Evolutionary conservation across 192 early-diverging fungal genomes (phyloP).

Genomic region (Dissophora globulifera): DNA sequence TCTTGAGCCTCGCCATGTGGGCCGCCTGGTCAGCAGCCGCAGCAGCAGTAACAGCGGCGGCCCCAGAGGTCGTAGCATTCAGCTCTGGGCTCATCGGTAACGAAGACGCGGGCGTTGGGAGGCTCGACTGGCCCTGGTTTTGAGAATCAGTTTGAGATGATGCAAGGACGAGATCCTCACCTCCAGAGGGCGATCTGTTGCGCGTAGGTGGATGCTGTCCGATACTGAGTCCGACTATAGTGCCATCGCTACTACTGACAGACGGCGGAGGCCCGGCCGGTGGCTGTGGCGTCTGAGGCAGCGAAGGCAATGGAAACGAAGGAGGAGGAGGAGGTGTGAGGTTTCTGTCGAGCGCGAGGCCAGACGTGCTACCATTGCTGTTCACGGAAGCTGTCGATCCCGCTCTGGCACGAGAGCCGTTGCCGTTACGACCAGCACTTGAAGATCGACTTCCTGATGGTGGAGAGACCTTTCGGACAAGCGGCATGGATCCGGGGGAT

Average conservation of each 20-base stretch:
- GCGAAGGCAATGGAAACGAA: conserved; percentile 6
- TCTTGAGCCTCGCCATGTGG: conserved; percentile 14
- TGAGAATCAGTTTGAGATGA: not conserved
- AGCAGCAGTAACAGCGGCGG: not conserved
- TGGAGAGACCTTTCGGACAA: conserved; percentile 19
- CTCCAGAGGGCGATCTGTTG: not conserved
- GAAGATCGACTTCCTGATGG: conserved; percentile 16
- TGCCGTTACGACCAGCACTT: not conserved
- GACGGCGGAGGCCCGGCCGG: not conserved
- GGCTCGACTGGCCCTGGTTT: not conserved
- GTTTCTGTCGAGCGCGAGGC: conserved; percentile 23
- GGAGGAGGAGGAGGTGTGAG: conserved; percentile 21
- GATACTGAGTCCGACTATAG: conserved; percentile 8
- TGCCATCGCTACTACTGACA: not conserved
- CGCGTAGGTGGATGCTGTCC: not conserved
- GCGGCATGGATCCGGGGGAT: not conserved
- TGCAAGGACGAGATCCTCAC: not conserved
- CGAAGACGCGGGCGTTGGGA: conserved; percentile 19
- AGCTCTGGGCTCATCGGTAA: conserved; percentile 19
- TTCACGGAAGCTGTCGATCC: conserved; percentile 15
- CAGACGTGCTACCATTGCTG: conserved; percentile 15
- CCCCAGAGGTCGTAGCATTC: too few relatives aligned
- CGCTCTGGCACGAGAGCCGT: conserved; percentile 18
- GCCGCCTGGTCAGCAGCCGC: not conserved
- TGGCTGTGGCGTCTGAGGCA: conserved; percentile 9